phyloP scores from a whole-genome alignment of 306 rosid species.

The Arachis hypogaea region DNA sequence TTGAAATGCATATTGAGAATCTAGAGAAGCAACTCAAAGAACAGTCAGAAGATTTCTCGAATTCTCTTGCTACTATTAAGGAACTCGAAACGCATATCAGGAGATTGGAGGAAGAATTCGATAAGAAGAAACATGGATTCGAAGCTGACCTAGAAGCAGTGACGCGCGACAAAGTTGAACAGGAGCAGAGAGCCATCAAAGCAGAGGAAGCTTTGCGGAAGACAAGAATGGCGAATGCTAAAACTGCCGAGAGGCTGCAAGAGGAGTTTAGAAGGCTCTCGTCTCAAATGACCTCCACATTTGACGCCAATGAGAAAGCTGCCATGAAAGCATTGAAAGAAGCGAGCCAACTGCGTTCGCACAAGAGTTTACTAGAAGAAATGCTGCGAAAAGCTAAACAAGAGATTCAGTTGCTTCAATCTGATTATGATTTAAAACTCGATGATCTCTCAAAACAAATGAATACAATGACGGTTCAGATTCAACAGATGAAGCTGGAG shows the following conservation, averaged over 20 bases:
- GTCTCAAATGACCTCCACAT: conserved; percentile 73
- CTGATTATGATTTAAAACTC: conserved; percentile 53
- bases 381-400: conserved; percentile 58
- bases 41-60: conserved; percentile 69
- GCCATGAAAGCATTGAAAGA: conserved; percentile 72
- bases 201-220: conserved; percentile 85
- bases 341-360: conserved; percentile 64
- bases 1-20: conserved; percentile 62
- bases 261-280: conserved; percentile 86
- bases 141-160: conserved; percentile 77
- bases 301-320: conserved; percentile 89
- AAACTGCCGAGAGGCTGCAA: conserved; percentile 87
- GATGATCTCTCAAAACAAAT: conserved; percentile 58
- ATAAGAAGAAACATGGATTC: conserved; percentile 68
- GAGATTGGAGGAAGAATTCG: conserved; percentile 73
- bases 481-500: conserved; percentile 60
- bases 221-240: conserved; percentile 69
- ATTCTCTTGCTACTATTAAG: conserved; percentile 71
- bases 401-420: conserved; percentile 58
- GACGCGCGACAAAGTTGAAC: conserved; percentile 71
- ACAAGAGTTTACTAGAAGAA: conserved; percentile 64
- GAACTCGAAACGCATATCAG: conserved; percentile 66
- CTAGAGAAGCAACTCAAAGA: conserved; percentile 72
- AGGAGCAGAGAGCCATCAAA: conserved; percentile 87
- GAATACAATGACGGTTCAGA: conserved; percentile 53